Base-by-base conservation (phyloP, 1,284 basidiomycete genomes). In the Moesziomyces antarcticus region DNA sequence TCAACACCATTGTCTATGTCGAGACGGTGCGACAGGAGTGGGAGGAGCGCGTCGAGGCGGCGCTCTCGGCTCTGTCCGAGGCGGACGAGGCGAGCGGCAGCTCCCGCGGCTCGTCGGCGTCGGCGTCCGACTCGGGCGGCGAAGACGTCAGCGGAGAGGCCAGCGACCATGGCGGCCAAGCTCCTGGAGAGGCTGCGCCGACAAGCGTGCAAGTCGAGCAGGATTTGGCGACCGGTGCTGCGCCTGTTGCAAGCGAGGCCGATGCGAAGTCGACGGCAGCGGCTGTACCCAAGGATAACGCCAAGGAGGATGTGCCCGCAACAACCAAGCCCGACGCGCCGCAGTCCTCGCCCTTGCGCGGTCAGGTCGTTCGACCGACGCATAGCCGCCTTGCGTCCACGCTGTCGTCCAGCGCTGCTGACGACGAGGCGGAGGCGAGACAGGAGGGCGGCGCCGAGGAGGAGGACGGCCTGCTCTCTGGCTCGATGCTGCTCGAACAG, bases 11-110 rank as follows among this genome's bases (percentile, higher is more conserved):
- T 75, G 88, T 93, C 65, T 99, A 99, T 85, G 91, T 94, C 37
- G 97, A 99, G 64, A 97, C 97, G 86, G 93, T 97, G 25, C 91
- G 97, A 85, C 91, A 92, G 78, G 97, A 99, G 85, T 99, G 96
- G 94, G 92, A 98, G 84, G 92, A 93, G 83, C 90, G 90, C 77
- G 92, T 97, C 27, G 91, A 87, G 55, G 84, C 86, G 51, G 85
- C 88, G 46, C 85, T 97, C 43, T 89, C 88, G 3, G 88, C 88
- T 5, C 30, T 86, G 35, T 68, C 70, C 14, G 75, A 75, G 25
- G 75, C 60, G 25, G 73, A 75, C 22, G 75, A 68, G 35, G 67
- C 52, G 9, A 62, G 69, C 18, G 54, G 61, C 35, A 59, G 63
- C 47, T 53, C 58, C 20, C 50, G 47, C n/a, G 56, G 62, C 27